phyloP scores from a whole-genome alignment of 73 alveolate genomes.

The Paramecium sonneborni region DNA sequence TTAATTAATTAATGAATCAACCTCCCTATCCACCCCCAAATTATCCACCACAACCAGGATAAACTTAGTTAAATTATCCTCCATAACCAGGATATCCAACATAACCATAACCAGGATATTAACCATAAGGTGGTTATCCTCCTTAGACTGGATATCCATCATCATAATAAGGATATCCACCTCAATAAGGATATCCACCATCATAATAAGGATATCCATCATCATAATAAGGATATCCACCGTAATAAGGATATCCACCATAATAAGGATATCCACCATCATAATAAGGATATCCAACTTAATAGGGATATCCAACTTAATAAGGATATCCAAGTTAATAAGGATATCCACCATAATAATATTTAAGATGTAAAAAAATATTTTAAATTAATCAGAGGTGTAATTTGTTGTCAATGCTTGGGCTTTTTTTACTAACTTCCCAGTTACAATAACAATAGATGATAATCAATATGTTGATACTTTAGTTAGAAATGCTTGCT shows the following conservation, averaged over 20 bases:
- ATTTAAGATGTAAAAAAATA: neutral
- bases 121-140: too few species aligned
- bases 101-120: too few species aligned
- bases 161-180: too few species aligned
- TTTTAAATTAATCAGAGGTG: neutral
- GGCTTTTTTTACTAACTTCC: neutral
- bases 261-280: neutral
- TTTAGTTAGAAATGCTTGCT: slow-evolving; percentile 29
- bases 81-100: too few species aligned
- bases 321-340: neutral
- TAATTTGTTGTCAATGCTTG: slow-evolving; percentile 23
- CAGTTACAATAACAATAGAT: neutral
- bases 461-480: slow-evolving; percentile 8
- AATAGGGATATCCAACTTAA: neutral
- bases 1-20: too few species aligned
- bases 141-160: too few species aligned
- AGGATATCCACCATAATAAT: neutral
- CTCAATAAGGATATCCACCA: neutral
- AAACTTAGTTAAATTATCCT: too few species aligned
- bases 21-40: too few species aligned
- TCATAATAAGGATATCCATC: neutral
- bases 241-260: neutral
- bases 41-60: too few species aligned
- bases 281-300: neutral
- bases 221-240: neutral